Conservation (phyloP, 768 basidiomycete species). For the Amanita phalloides region DNA sequence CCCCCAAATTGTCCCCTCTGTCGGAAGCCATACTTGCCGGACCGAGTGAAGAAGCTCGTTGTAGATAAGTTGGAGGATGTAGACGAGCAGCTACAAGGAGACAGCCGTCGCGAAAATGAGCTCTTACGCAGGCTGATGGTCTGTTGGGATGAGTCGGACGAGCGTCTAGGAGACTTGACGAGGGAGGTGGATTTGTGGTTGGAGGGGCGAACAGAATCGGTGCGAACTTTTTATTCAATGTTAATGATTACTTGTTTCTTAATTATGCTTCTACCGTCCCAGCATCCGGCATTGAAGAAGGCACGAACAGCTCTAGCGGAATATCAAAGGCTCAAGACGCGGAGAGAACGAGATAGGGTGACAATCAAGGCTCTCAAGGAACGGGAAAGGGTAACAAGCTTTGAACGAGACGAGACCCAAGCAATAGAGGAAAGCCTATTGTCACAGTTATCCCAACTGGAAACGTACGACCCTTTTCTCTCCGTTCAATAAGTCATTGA, state of each 20-base stretch:
- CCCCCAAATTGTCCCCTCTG: constrained; percentile 57
- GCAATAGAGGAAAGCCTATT: constrained; percentile 26
- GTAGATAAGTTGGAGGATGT: constrained; percentile 37
- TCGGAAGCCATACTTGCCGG: constrained; percentile 46
- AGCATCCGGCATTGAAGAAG: constrained; percentile 17
- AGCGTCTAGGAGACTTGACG: constrained; percentile 25
- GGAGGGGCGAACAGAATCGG: constrained; percentile 26
- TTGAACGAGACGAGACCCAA: constrained; percentile 23
- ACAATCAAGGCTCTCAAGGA: constrained; percentile 20
- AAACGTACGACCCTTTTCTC: constrained; percentile 14
- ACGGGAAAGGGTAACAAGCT: constrained; percentile 16
- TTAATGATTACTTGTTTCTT: not conserved
- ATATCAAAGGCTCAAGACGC: constrained; percentile 26
- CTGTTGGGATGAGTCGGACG: constrained; percentile 29
- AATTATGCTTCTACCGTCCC: not conserved
- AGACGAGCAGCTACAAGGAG: constrained; percentile 14
- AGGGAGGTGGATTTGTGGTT: constrained; percentile 45
- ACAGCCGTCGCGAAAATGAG: constrained; percentile 19
- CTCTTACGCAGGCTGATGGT: constrained; percentile 25
- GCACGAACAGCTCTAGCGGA: constrained; percentile 25
- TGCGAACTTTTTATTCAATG: constrained; percentile 14
- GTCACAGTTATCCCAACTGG: constrained; percentile 20
- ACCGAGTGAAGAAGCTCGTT: constrained; percentile 56
- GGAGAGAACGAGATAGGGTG: constrained; percentile 18
- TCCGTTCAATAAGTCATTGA: not conserved